phyloP scores from a whole-genome alignment of 225 moss, liverwort and hornwort genomes.

The Takakia lepidozioides region DNA sequence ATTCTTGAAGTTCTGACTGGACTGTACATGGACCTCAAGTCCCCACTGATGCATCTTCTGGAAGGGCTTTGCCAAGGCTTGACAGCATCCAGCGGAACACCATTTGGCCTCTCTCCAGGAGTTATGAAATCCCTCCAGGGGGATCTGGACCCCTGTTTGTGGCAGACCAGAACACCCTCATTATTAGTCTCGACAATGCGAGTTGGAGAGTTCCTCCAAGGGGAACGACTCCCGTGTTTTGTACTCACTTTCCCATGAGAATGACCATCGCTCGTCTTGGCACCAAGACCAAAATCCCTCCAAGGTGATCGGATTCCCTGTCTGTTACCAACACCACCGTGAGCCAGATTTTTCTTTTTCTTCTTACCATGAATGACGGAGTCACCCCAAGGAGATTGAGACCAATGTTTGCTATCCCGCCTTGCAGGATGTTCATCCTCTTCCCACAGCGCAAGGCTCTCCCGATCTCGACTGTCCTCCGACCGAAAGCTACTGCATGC shows the following conservation, averaged over 20 bases:
- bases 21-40: constrained; percentile 10
- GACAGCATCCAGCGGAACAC: constrained; percentile 11
- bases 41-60: constrained; percentile 9
- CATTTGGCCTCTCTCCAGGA: not conserved
- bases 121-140: constrained; percentile 4
- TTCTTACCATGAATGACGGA: constrained; percentile 16
- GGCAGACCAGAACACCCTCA: constrained; percentile 16
- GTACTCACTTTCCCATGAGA: too few relatives aligned
- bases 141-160: constrained; percentile 18
- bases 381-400: constrained; percentile 41
- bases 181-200: too few relatives aligned
- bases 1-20: constrained; percentile 9
- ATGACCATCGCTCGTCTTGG: constrained; percentile 1
- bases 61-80: constrained; percentile 31
- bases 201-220: too few relatives aligned
- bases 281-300: constrained; percentile 22
- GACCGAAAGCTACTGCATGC: constrained; percentile 26
- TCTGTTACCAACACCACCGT: not conserved
- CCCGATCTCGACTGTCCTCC: constrained; percentile 27
- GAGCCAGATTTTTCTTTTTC: constrained; percentile 10
- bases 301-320: constrained; percentile 15
- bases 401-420: constrained; percentile 20
- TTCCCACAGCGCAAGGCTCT: constrained; percentile 48
- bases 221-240: too few relatives aligned
- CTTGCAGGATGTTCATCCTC: constrained; percentile 26